Conservation (phyloP, 1,139 yeast species). For the Candida gigantensis region DNA sequence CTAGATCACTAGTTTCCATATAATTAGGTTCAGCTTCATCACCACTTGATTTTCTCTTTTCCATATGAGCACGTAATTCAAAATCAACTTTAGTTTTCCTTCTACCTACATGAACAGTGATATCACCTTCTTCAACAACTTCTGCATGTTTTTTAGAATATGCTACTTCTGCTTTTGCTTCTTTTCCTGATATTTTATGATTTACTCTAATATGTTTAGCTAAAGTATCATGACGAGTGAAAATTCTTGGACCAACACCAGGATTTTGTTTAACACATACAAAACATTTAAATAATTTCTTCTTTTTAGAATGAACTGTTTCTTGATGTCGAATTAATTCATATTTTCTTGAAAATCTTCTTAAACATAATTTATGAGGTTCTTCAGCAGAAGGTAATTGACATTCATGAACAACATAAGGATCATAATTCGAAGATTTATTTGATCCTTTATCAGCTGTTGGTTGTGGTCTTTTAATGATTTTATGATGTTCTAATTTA, state of each 20-base stretch:
- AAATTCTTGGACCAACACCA: conserved; percentile 61
- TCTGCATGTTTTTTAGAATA: conserved; percentile 51
- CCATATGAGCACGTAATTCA: conserved; percentile 51
- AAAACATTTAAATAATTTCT: conserved; percentile 83
- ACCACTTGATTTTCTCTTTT: conserved; percentile 28
- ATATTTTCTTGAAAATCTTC: conserved; percentile 89
- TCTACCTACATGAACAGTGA: conserved; percentile 50
- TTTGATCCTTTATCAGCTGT: conserved; percentile 29
- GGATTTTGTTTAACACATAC: conserved; percentile 72
- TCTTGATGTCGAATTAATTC: conserved; percentile 95
- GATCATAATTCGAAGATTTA: conserved; percentile 49
- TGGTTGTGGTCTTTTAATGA: conserved; percentile 23
- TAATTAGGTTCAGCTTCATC: conserved; percentile 16
- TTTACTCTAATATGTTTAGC: conserved; percentile 91
- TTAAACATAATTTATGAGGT: conserved; percentile 63
- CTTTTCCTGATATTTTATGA: conserved; percentile 71
- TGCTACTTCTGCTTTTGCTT: conserved; percentile 58
- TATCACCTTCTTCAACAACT: conserved; percentile 46
- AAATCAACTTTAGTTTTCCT: conserved; percentile 51
- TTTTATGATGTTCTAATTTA: conserved; percentile 17
- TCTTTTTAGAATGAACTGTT: conserved; percentile 88
- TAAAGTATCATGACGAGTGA: conserved; percentile 91
- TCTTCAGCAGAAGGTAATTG: conserved; percentile 50
- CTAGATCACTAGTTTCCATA: conserved; percentile 21
- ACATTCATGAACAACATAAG: conserved; percentile 52